Evolutionary conservation across 2,329 filamentous ascomycete genomes (phyloP).

Genomic region (Cercospora berteroae): DNA sequence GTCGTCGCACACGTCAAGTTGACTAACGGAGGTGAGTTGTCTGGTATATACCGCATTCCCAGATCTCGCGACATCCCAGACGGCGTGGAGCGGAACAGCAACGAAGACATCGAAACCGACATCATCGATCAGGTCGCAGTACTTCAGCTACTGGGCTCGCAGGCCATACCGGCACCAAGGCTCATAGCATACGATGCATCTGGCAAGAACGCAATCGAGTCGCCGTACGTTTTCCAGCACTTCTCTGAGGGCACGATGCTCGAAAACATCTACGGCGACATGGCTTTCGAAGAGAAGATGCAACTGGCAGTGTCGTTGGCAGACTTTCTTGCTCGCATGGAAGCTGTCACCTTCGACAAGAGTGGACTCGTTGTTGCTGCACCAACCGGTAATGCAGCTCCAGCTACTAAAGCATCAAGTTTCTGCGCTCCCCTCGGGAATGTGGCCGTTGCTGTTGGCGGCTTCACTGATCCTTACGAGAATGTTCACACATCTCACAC

Average conservation of each 20-base stretch:
- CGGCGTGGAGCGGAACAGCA: not conserved
- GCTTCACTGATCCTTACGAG: not conserved
- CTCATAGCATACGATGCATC: not conserved
- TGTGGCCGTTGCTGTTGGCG: not conserved
- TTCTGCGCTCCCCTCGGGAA: not conserved
- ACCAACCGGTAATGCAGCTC: not conserved
- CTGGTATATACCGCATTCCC: not conserved
- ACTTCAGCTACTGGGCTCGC: not conserved
- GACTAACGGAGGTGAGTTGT: not conserved
- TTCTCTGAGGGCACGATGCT: not conserved
- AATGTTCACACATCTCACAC: not conserved
- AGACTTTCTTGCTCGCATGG: not conserved
- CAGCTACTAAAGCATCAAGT: not conserved
- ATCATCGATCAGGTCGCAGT: not conserved
- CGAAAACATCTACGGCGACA: not conserved
- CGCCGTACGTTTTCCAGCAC: not conserved
- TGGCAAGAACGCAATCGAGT: not conserved
- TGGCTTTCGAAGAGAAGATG: not conserved
- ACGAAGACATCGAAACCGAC: not conserved
- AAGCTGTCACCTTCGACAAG: not conserved
- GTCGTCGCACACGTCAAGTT: not conserved
- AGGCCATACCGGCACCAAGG: not conserved
- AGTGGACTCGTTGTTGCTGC: not conserved
- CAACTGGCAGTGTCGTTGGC: not conserved
- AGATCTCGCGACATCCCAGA: not conserved